These are phyloP conservation scores for Phlyctochytrium arcticum DNA, from an alignment of 192 early-diverging fungal genomes.

Conservation along the genomic window DNA sequence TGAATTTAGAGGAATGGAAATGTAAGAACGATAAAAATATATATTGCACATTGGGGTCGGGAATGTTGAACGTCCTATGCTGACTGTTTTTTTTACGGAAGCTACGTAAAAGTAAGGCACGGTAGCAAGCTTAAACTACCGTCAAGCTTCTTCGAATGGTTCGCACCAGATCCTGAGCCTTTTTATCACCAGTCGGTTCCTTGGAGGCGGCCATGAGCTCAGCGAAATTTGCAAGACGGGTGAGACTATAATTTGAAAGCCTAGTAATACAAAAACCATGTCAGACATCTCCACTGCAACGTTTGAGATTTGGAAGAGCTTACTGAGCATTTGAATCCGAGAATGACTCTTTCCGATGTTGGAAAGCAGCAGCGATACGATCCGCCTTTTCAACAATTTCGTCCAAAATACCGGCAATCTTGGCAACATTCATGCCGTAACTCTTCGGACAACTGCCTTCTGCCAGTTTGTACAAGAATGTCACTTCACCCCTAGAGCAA, in stretches of 20 bases:
- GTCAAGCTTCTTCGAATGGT: not conserved
- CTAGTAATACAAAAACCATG: not conserved
- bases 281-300: too few species aligned
- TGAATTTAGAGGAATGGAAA: too few species aligned
- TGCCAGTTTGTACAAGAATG: slow-evolving; percentile 89
- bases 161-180: not conserved
- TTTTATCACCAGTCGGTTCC: not conserved
- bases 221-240: not conserved
- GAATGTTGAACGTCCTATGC: too few species aligned
- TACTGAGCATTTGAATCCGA: not conserved
- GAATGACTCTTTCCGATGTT: slow-evolving; percentile 1
- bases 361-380: slow-evolving; percentile 2
- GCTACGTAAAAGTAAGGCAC: too few species aligned
- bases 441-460: slow-evolving; percentile 85
- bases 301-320: not conserved
- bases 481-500: slow-evolving; percentile 73
- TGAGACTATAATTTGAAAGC: not conserved
- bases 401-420: slow-evolving; percentile 87
- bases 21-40: too few species aligned
- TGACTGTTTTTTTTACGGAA: too few species aligned
- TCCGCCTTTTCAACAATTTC: slow-evolving; percentile 20
- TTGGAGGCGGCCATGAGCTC: not conserved
- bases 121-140: too few species aligned
- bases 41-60: too few species aligned
- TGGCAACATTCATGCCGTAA: slow-evolving; percentile 97